These are phyloP conservation scores for Salix exigua DNA, from an alignment of 345 rosid species.

Conservation along the genomic window DNA sequence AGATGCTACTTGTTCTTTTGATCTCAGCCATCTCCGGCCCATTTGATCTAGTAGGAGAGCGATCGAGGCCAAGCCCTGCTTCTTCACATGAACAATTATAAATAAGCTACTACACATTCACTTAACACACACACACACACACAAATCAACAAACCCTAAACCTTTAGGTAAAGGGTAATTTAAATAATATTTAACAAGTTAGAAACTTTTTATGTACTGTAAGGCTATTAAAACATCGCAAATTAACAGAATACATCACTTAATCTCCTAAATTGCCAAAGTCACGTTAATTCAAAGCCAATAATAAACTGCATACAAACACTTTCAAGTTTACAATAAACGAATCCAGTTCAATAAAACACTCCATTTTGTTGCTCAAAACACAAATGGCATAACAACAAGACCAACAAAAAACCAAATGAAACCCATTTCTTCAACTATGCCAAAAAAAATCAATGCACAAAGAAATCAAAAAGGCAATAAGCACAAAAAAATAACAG, in stretches of 20 bases:
- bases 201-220: not conserved
- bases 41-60: conserved; percentile 6
- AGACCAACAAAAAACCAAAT: not conserved
- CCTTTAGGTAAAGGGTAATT: not conserved
- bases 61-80: conserved; percentile 20
- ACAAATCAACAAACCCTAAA: not conserved
- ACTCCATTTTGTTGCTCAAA: not conserved
- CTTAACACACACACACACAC: not conserved
- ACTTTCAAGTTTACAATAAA: not conserved
- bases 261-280: not conserved
- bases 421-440: not conserved
- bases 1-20: conserved; percentile 13
- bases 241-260: not conserved
- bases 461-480: not conserved
- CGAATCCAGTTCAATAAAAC: not conserved
- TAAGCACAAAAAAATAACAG: not conserved
- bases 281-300: not conserved
- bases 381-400: not conserved
- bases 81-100: not conserved
- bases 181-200: not conserved
- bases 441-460: not conserved
- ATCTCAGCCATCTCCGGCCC: conserved; percentile 16
- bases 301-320: not conserved
- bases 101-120: not conserved
- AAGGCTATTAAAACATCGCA: not conserved